phyloP scores from a whole-genome alignment of 768 basidiomycete species.

The Lactarius evosmus region DNA sequence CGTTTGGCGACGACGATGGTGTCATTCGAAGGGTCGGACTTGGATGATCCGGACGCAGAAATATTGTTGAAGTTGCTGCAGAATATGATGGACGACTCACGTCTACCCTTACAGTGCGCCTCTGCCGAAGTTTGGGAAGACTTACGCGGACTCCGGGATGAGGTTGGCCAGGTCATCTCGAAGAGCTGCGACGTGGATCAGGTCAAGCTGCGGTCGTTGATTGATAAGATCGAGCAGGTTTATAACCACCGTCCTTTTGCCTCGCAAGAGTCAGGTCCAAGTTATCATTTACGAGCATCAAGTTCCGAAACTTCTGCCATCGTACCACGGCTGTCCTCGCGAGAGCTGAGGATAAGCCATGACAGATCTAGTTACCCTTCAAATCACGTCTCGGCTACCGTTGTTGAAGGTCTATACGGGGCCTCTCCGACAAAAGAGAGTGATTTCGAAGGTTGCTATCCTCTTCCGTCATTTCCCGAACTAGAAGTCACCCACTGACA shows the following conservation, averaged over 20 bases:
- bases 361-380: neutral
- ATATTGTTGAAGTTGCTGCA: neutral
- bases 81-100: neutral
- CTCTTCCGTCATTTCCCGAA: too few relatives aligned
- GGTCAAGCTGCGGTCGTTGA: neutral
- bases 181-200: neutral
- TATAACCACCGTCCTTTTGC: too few relatives aligned
- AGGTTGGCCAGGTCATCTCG: neutral
- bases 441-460: too few relatives aligned
- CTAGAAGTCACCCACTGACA: too few relatives aligned
- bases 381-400: neutral
- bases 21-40: neutral
- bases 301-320: too few relatives aligned
- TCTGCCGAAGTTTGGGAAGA: slow-evolving; percentile 2
- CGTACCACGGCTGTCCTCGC: neutral
- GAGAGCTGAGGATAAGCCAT: neutral
- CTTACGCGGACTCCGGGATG: neutral
- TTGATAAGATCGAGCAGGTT: neutral
- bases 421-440: neutral
- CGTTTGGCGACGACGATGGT: neutral
- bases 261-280: neutral
- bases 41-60: neutral
- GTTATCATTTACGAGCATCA: neutral
- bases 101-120: neutral
- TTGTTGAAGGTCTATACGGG: neutral